These are phyloP conservation scores for Pythium brachiatum DNA, from an alignment of 352 stramenopile species.

Conservation along the genomic window DNA sequence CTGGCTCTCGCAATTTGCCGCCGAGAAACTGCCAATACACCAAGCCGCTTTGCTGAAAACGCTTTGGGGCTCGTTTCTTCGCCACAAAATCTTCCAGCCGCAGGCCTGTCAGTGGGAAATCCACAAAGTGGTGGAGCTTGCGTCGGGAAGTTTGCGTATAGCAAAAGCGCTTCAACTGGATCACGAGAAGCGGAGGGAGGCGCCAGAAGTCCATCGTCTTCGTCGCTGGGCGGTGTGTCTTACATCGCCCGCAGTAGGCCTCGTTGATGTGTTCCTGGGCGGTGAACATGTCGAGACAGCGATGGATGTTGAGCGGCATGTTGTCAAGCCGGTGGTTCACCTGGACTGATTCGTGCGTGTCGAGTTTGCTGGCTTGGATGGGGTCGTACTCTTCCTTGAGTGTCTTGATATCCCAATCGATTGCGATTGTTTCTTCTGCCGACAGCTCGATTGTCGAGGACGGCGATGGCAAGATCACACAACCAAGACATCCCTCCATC, in stretches of 20 bases:
- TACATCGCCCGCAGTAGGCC: conserved; percentile 77
- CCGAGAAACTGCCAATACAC: conserved; percentile 76
- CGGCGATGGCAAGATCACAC: conserved; percentile 64
- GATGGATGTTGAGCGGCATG: conserved; percentile 72
- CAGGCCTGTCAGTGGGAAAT: conserved; percentile 94
- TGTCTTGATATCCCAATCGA: conserved; percentile 89
- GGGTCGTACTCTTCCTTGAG: conserved; percentile 87
- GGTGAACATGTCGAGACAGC: conserved; percentile 87
- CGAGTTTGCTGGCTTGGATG: conserved; percentile 79
- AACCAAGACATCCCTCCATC: conserved; percentile 85
- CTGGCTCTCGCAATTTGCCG: conserved; percentile 47
- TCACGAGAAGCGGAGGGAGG: conserved; percentile 96
- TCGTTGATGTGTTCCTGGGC: conserved; percentile 78
- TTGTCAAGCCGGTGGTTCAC: conserved; percentile 71
- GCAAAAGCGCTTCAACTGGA: conserved; percentile 99
- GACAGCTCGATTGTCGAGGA: conserved; percentile 42
- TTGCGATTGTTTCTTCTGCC: conserved; percentile 80
- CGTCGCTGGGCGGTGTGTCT: conserved; percentile 90
- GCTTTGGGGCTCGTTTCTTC: conserved; percentile 44
- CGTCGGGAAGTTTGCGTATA: conserved; percentile 91
- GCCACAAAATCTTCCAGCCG: conserved; percentile 85
- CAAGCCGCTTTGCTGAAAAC: conserved; percentile 47
- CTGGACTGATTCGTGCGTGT: conserved; percentile 62
- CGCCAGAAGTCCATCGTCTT: conserved; percentile 98
- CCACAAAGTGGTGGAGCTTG: conserved; percentile 96